These are phyloP conservation scores for Puya raimondii DNA, from an alignment of 176 grass and related monocot genomes.

Conservation along the genomic window DNA sequence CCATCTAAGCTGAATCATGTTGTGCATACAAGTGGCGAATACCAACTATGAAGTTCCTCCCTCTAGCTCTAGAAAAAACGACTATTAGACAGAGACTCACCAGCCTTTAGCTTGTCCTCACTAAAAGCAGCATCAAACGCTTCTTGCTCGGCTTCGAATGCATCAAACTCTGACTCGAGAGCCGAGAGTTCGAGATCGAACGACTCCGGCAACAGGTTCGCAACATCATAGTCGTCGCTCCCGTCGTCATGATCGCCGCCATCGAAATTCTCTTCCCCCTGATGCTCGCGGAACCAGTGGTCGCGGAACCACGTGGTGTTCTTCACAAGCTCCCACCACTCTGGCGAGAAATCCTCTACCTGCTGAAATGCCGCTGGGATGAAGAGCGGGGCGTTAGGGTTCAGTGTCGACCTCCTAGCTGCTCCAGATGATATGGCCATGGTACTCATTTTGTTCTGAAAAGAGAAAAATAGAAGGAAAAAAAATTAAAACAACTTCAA, in stretches of 20 bases:
- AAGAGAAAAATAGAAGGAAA: neutral
- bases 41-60: no score
- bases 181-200: constrained; percentile 61
- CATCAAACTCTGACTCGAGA: constrained; percentile 11
- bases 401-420: constrained; percentile 47
- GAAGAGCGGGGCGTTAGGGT: constrained; percentile 86
- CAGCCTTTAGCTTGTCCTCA: neutral
- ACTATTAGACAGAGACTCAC: neutral
- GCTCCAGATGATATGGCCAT: constrained; percentile 25
- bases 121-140: neutral
- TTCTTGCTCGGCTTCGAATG: neutral
- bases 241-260: constrained; percentile 3
- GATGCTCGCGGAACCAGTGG: constrained; percentile 78
- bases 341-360: constrained; percentile 88
- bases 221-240: constrained; percentile 21
- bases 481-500: neutral
- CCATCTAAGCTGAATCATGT: no score
- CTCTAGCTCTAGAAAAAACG: neutral
- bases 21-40: no score
- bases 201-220: constrained; percentile 55
- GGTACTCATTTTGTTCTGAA: constrained; percentile 16
- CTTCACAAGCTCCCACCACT: constrained; percentile 95
- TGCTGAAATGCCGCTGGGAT: constrained; percentile 70
- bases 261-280: constrained; percentile 51
- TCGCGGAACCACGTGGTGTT: constrained; percentile 93